Conservation (phyloP, 495 filamentous ascomycete species). For the Trichoderma reesei region DNA sequence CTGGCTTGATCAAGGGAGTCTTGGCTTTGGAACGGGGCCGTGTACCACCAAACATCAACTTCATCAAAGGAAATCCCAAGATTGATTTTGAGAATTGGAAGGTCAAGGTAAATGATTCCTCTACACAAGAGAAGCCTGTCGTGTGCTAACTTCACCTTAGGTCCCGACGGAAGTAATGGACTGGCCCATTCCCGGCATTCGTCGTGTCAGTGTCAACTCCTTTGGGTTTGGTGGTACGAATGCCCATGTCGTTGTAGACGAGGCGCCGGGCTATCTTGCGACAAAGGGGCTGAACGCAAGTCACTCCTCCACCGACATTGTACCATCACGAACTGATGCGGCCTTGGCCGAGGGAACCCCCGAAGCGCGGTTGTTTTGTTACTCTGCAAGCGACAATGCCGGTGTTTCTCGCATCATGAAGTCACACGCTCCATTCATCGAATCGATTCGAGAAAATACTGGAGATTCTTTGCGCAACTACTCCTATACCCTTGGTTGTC, state of each 20-base stretch:
- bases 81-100: conserved; percentile 22
- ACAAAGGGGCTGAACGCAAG: conserved; percentile 4
- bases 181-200: conserved; percentile 22
- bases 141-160: background rate
- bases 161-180: conserved; percentile 20
- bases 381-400: conserved; percentile 7
- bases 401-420: conserved; percentile 11
- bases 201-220: conserved; percentile 26
- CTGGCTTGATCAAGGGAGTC: conserved; percentile 41
- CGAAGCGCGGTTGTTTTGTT: conserved; percentile 6
- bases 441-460: background rate
- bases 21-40: conserved; percentile 38
- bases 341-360: background rate
- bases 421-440: background rate
- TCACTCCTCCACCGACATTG: background rate
- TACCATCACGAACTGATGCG: background rate
- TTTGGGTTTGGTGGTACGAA: conserved; percentile 36
- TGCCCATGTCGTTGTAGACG: conserved; percentile 25
- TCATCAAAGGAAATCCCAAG: conserved; percentile 37
- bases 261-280: conserved; percentile 9
- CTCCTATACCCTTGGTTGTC: conserved; percentile 11
- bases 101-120: conserved; percentile 3
- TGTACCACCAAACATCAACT: conserved; percentile 31
- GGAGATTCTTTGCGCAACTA: conserved; percentile 7
- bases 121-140: background rate